Evolutionary conservation across 2,329 filamentous ascomycete genomes (phyloP).

Genomic region (Stagonosporopsis chrysanthemi): DNA sequence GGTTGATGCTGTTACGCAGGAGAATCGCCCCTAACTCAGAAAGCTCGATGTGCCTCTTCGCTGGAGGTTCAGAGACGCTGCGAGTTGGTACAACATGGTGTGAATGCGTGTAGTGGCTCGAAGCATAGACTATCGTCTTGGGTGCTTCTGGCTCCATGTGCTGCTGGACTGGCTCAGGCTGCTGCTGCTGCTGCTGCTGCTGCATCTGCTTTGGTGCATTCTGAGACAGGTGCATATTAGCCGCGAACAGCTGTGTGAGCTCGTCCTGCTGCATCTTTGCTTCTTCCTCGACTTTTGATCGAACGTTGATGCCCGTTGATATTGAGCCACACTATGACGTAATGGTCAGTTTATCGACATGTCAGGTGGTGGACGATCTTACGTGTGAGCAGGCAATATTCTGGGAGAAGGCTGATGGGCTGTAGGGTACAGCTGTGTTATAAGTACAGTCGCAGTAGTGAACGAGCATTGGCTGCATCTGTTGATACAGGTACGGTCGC

Average conservation of each 20-base stretch:
- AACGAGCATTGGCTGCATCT: slow-evolving; percentile 49
- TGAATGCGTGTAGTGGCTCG: slow-evolving; percentile 85
- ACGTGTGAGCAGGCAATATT: slow-evolving; percentile 56
- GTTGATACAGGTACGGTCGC: slow-evolving; percentile 8
- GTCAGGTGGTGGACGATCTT: slow-evolving; percentile 40
- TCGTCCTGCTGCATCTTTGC: slow-evolving; percentile 75
- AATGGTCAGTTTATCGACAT: slow-evolving; percentile 39
- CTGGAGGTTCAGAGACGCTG: slow-evolving; percentile 39
- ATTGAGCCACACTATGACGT: slow-evolving; percentile 55
- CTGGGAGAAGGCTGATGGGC: slow-evolving; percentile 53
- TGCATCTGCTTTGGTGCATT: slow-evolving; percentile 36
- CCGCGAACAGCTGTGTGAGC: slow-evolving; percentile 79
- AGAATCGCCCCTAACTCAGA: slow-evolving; percentile 65
- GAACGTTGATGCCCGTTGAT: slow-evolving; percentile 54
- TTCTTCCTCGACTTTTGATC: slow-evolving; percentile 39
- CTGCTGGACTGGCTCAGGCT: slow-evolving; percentile 46
- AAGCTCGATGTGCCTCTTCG: slow-evolving; percentile 41
- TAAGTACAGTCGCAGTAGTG: slow-evolving; percentile 51
- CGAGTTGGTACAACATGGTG: slow-evolving; percentile 64
- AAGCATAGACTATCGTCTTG: slow-evolving; percentile 72
- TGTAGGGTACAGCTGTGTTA: slow-evolving; percentile 52
- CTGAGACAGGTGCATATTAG: slow-evolving; percentile 70
- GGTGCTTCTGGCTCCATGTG: slow-evolving; percentile 31
- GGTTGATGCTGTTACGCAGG: slow-evolving; percentile 72
- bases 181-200: slow-evolving; percentile 50